Evolutionary conservation across 2,329 filamentous ascomycete genomes (phyloP), one percentile per base, ranked within the genome.

Genomic region (Dendryphion nanum): DNA sequence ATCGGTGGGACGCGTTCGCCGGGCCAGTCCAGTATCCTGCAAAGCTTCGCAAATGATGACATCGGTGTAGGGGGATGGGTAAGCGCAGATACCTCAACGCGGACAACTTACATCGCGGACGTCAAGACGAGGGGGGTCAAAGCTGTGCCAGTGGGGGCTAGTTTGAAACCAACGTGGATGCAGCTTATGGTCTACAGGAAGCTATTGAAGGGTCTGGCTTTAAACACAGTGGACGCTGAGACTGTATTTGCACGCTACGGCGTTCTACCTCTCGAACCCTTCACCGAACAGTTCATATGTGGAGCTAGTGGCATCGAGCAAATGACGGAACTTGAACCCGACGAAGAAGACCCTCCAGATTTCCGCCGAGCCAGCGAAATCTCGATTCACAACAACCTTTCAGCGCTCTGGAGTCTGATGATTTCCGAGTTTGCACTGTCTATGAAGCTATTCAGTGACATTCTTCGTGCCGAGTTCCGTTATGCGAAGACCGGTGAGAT

Each of bases 151-250:
- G 74, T 78, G 1, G 79, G 81, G 16, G 71, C 79, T 1, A 78
- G 82, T 0, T 74, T 88, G 30, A 79, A 85, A 8, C 87, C 88
- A 0, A 87, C 89, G 1, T 81, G 84, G 51, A 83, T 96, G 43
- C 93, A 98, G 60, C 73, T 97, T 1, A 89, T 94, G 66, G 72
- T 97, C 0, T 98, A 97, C 59, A 89, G 91, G 49, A 82, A 83
- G 18, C 81, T 97, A 37, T 73, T 98, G n/a, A 80, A 82, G 7
- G 76, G 82, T 3, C 80, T 97, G 53, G 86, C 85, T 1, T 76
- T 79, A 1, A 83, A 83, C 34, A 75, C 77, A 6, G 74, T 95
- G 0, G 79, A 89, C 40, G 86, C 89, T 23, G 66, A 79, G 15
- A 68, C 73, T 0, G 73, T 97, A 1, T 82, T 91, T 41, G 62